A percentile compares a stretch with the other conserved stretches of the same genome.
Evolutionary conservation across 2,329 filamentous ascomycete species (phyloP).

Genomic region (Aspergillus luchuensis): DNA sequence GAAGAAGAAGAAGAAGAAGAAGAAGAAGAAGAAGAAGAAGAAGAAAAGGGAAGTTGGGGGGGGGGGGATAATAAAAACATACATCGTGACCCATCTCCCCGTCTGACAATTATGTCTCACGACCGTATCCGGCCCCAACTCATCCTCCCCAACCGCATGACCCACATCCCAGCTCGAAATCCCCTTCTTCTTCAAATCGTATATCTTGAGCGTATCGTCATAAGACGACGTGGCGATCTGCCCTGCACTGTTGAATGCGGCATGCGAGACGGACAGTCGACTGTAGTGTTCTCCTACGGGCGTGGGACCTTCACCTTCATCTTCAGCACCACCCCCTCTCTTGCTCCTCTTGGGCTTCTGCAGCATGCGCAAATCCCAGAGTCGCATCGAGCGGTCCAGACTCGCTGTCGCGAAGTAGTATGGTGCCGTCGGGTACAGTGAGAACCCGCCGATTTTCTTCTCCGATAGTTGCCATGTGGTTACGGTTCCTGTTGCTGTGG

Average conservation of each 20-base stretch:
- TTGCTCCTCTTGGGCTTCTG: background rate
- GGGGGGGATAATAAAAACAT: no score
- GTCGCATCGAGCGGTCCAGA: conserved; percentile 81
- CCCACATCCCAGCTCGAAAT: conserved; percentile 62
- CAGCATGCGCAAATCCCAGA: conserved; percentile 85
- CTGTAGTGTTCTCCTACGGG: conserved; percentile 81
- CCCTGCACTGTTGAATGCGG: conserved; percentile 81
- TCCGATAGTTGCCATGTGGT: conserved; percentile 77
- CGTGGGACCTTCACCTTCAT: conserved; percentile 57
- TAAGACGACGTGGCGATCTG: conserved; percentile 91
- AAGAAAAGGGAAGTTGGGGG: no score
- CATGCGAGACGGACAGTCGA: conserved; percentile 84
- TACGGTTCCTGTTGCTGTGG: conserved; percentile 49
- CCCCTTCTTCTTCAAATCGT: conserved; percentile 67
- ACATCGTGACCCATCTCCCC: conserved; percentile 87
- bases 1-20: no score
- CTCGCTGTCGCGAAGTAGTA: conserved; percentile 88
- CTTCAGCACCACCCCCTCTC: background rate
- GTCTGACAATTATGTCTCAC: conserved; percentile 94
- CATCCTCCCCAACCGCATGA: conserved; percentile 58
- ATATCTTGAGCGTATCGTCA: conserved; percentile 92
- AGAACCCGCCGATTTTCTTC: conserved; percentile 95
- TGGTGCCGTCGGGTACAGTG: conserved; percentile 74
- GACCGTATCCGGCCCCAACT: conserved; percentile 68
- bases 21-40: no score